These are phyloP conservation scores for Trichoderma guizhouense DNA, from an alignment of 2,329 filamentous ascomycete species.

Conservation along the genomic window DNA sequence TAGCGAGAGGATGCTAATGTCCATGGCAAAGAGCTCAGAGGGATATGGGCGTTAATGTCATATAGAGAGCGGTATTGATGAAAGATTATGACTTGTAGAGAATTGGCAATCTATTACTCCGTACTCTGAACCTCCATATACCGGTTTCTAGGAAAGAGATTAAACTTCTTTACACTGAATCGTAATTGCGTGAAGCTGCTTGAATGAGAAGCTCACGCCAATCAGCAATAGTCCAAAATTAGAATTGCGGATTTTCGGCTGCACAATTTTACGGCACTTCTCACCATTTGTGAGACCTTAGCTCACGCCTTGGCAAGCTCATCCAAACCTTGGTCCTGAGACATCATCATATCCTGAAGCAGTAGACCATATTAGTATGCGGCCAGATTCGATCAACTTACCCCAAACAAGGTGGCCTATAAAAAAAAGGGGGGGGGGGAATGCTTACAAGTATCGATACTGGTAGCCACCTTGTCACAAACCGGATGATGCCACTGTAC, in stretches of 20 bases:
- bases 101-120: neutral
- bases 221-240: neutral
- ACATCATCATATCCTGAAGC: conserved; percentile 1
- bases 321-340: conserved; percentile 4
- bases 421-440: no score
- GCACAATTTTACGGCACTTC: neutral
- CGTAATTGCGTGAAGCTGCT: neutral
- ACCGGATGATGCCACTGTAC: conserved; percentile 3
- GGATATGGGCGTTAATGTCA: neutral
- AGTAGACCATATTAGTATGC: neutral
- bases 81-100: neutral
- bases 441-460: conserved; percentile 7
- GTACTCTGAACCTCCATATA: neutral
- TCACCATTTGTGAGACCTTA: neutral
- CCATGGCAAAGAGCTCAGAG: neutral
- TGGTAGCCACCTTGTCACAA: conserved; percentile 14
- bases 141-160: neutral
- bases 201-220: neutral
- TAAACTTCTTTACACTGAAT: neutral
- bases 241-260: neutral
- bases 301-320: neutral
- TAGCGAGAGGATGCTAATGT: neutral
- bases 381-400: no score
- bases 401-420: neutral
- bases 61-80: no score